A percentile compares a stretch with the other conserved stretches of the same genome.
Conservation (phyloP, 306 rosid genomes). For the Cucumis hystrix region DNA sequence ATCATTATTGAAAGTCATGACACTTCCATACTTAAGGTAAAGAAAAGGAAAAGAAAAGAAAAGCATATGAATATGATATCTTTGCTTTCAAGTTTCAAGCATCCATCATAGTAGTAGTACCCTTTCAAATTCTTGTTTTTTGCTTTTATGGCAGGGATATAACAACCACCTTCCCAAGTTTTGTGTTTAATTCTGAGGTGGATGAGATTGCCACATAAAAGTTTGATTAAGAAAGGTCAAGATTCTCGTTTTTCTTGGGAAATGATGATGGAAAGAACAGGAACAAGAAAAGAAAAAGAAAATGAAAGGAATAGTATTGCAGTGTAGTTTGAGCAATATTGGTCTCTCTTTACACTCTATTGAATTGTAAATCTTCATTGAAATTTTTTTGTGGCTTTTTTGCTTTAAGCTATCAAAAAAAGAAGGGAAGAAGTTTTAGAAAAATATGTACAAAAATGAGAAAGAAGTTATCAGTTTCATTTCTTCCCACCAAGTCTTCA, state of each 20-base stretch:
- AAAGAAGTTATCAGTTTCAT: neutral
- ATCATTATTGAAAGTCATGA: slow-evolving; percentile 75
- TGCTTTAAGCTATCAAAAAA: neutral
- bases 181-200: slow-evolving; percentile 71
- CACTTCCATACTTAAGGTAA: slow-evolving; percentile 75
- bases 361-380: neutral
- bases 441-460: neutral
- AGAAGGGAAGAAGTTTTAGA: neutral
- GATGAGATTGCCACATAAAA: slow-evolving; percentile 35
- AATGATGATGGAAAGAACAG: neutral
- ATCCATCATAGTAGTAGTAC: neutral
- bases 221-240: neutral
- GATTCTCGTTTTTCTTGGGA: neutral
- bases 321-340: neutral
- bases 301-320: neutral
- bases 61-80: neutral
- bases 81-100: neutral
- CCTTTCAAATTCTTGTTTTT: neutral
- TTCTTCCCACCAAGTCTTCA: neutral
- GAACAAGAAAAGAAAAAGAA: neutral
- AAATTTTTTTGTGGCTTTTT: neutral
- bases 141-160: slow-evolving; percentile 49
- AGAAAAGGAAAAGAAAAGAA: neutral
- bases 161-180: slow-evolving; percentile 85
- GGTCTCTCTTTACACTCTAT: neutral